Evolutionary conservation across 2,329 filamentous ascomycete genomes (phyloP).

Genomic region (Penicillium sp.): DNA sequence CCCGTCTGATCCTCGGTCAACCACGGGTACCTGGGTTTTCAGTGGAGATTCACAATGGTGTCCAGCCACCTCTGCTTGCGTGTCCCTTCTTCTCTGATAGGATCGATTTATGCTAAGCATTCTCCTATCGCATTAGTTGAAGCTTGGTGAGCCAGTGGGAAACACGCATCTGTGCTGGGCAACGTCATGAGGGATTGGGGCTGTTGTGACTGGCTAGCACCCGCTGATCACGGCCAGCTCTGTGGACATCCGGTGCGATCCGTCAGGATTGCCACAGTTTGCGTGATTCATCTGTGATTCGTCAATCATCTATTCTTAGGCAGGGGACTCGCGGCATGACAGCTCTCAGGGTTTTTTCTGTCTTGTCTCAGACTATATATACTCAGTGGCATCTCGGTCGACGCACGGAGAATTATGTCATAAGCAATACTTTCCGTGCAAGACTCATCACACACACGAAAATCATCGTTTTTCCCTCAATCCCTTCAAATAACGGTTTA

Average conservation of each 20-base stretch:
- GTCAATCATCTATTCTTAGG: slow-evolving; percentile 24
- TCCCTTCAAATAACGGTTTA: neutral
- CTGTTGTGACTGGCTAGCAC: slow-evolving; percentile 2
- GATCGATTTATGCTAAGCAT: slow-evolving; percentile 24
- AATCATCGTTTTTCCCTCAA: too few species aligned
- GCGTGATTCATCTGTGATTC: slow-evolving; percentile 17
- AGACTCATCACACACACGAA: neutral
- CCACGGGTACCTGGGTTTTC: slow-evolving; percentile 2
- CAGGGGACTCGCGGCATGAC: neutral
- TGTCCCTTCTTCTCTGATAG: slow-evolving; percentile 20
- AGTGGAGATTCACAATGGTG: neutral
- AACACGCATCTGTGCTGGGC: neutral
- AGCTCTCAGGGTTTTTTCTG: neutral
- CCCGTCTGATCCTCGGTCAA: neutral
- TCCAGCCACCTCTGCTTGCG: slow-evolving; percentile 28
- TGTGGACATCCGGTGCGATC: slow-evolving; percentile 14
- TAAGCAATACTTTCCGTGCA: neutral
- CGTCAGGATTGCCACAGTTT: slow-evolving; percentile 20
- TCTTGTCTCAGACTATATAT: slow-evolving; percentile 8
- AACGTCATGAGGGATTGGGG: slow-evolving; percentile 25
- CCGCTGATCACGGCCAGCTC: slow-evolving; percentile 21
- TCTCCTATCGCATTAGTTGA: slow-evolving; percentile 12
- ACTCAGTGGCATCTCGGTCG: neutral
- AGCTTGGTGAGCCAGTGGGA: slow-evolving; percentile 16
- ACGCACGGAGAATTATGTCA: neutral